phyloP scores from a whole-genome alignment of 805 yeast species.

The Lipomyces yamadae region DNA sequence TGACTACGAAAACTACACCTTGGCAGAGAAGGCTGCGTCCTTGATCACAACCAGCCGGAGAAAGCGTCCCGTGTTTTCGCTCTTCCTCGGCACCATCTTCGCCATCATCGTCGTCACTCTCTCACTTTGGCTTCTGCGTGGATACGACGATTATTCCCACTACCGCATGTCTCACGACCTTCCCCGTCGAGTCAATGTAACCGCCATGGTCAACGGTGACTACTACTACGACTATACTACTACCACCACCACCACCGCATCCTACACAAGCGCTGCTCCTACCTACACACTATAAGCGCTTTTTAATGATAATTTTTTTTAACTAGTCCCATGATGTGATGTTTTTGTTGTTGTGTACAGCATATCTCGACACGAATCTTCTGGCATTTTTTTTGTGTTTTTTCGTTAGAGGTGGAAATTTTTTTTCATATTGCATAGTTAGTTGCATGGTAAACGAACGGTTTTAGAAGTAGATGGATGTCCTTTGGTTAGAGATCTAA shows the following conservation, averaged over 20 bases:
- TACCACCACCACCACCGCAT: conserved; percentile 11
- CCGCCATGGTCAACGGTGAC: conserved; percentile 33
- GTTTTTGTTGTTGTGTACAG: no score
- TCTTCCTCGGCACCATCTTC: conserved; percentile 30
- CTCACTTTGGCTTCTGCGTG: conserved; percentile 32
- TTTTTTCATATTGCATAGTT: no score
- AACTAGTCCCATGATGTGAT: no score
- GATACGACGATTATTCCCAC: conserved; percentile 33
- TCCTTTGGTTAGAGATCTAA: no score
- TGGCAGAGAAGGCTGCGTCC: conserved; percentile 36
- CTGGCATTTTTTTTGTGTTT: no score
- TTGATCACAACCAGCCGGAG: conserved; percentile 35
- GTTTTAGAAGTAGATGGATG: no score
- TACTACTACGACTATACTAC: conserved; percentile 26
- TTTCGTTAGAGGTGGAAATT: no score
- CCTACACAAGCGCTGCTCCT: conserved; percentile 8
- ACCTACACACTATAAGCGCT: not conserved
- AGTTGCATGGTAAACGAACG: no score
- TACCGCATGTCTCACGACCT: conserved; percentile 33
- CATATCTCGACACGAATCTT: no score
- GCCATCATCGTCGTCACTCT: conserved; percentile 31
- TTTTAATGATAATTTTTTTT: no score
- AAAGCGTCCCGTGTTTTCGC: conserved; percentile 35
- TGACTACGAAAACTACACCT: conserved; percentile 25
- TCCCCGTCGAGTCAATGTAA: conserved; percentile 36